Percentiles rank a stretch among this genome's conserved stretches.
Conservation (phyloP, 2,329 filamentous ascomycete genomes). For the Bimuria novae-zelandiae region DNA sequence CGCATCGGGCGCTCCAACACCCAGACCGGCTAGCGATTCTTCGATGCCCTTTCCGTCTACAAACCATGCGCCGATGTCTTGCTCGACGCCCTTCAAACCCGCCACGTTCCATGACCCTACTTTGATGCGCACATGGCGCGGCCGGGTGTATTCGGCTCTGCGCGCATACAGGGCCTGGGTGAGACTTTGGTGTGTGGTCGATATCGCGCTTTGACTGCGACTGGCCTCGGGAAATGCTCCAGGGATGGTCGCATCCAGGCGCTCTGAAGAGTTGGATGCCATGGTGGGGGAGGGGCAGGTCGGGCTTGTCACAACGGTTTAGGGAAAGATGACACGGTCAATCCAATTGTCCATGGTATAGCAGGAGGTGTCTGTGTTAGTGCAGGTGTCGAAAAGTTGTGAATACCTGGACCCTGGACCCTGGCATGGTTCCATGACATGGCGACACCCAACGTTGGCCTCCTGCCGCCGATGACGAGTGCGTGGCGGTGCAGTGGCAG, state of each 20-base stretch:
- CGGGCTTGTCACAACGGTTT: neutral
- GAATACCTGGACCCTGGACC: neutral
- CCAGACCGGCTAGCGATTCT: slow-evolving; percentile 62
- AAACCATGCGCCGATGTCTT: slow-evolving; percentile 89
- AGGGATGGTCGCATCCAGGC: slow-evolving; percentile 52
- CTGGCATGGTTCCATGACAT: slow-evolving; percentile 2
- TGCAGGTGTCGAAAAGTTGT: neutral
- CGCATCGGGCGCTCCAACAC: slow-evolving; percentile 29
- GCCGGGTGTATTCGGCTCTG: slow-evolving; percentile 76
- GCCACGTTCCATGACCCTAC: slow-evolving; percentile 96
- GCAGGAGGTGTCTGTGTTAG: neutral
- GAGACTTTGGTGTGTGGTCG: slow-evolving; percentile 52
- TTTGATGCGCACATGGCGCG: slow-evolving; percentile 79
- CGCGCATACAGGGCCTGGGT: slow-evolving; percentile 70
- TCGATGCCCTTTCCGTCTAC: slow-evolving; percentile 74
- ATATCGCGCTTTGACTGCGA: slow-evolving; percentile 25
- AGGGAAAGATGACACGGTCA: neutral
- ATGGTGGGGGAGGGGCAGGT: slow-evolving; percentile 21
- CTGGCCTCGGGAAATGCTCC: slow-evolving; percentile 53
- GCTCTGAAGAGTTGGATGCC: slow-evolving; percentile 29
- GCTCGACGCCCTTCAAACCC: slow-evolving; percentile 79
- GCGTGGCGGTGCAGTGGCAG: neutral
- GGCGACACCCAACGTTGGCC: neutral
- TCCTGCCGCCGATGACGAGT: slow-evolving; percentile 9
- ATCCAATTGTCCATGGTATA: slow-evolving; percentile 13